phyloP scores from a whole-genome alignment of 805 yeast species.

The Starmera dryadoides region DNA sequence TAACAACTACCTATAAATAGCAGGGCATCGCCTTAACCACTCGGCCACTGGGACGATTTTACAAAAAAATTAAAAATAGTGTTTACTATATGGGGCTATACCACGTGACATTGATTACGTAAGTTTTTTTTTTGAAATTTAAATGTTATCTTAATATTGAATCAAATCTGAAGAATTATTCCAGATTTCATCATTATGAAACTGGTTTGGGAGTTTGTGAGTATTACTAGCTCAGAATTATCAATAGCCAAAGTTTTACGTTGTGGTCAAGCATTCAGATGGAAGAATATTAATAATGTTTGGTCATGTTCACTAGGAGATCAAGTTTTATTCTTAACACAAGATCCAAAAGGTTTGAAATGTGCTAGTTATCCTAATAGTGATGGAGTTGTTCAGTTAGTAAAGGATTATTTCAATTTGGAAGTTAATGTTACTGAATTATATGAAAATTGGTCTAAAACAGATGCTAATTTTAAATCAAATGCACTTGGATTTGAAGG shows the following conservation, averaged over 20 bases:
- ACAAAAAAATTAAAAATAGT: too few relatives aligned
- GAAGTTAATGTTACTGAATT: constrained; percentile 45
- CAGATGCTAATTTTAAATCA: constrained; percentile 42
- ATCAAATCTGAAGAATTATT: too few relatives aligned
- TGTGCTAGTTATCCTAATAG: constrained; percentile 37
- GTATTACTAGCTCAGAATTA: constrained; percentile 34
- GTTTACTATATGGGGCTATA: too few relatives aligned
- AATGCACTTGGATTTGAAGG: constrained; percentile 45
- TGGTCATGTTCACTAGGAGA: constrained; percentile 63
- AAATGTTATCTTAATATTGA: too few relatives aligned
- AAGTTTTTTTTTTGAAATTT: too few relatives aligned
- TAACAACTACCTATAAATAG: constrained; percentile 49
- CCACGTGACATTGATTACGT: too few relatives aligned
- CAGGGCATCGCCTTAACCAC: constrained; percentile 94
- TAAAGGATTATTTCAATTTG: constrained; percentile 67
- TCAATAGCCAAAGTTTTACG: constrained; percentile 59
- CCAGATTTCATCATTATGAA: too few relatives aligned
- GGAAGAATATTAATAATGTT: constrained; percentile 56
- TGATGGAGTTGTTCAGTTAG: constrained; percentile 32
- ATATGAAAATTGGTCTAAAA: constrained; percentile 53
- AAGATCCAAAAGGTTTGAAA: constrained; percentile 43
- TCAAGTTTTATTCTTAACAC: constrained; percentile 58
- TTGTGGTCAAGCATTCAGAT: constrained; percentile 82
- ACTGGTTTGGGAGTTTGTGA: constrained; percentile 13
- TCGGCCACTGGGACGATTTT: constrained; percentile 74